Percentiles rank a stretch among this genome's conserved stretches.
Evolutionary conservation across 78 protist genomes (phyloP).

Genomic region (Pelomyxa schiedti): DNA sequence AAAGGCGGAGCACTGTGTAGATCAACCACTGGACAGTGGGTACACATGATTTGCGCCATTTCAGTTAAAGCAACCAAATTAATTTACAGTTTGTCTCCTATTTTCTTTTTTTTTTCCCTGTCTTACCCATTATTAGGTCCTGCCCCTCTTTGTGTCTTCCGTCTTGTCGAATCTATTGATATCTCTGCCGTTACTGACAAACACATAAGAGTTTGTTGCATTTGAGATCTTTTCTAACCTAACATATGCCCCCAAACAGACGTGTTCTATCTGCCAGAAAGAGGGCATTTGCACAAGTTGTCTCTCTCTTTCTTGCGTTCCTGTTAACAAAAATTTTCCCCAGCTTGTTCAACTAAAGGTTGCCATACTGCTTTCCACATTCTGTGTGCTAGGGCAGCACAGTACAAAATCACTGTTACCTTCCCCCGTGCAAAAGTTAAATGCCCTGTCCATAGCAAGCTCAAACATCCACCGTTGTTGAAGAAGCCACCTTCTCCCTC

Average conservation of each 20-base stretch:
- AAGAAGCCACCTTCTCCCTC: neutral
- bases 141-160: neutral
- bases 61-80: neutral
- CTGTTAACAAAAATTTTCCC: too few species aligned
- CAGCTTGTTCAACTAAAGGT: too few species aligned
- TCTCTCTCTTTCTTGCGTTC: too few species aligned
- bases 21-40: constrained; percentile 5
- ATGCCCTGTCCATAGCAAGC: too few species aligned
- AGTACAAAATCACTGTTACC: too few species aligned
- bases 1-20: constrained; percentile 1
- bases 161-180: neutral
- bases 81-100: neutral
- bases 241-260: too few species aligned
- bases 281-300: too few species aligned
- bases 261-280: too few species aligned
- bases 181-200: neutral
- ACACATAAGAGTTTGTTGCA: neutral
- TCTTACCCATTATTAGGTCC: neutral
- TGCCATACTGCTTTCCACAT: too few species aligned
- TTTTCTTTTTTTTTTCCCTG: neutral
- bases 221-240: too few species aligned
- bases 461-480: neutral
- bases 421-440: too few species aligned
- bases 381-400: too few species aligned
- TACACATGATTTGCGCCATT: constrained; percentile 8